Base-by-base conservation (phyloP, 2,329 filamentous ascomycete genomes). In the Colletotrichum melonis region DNA sequence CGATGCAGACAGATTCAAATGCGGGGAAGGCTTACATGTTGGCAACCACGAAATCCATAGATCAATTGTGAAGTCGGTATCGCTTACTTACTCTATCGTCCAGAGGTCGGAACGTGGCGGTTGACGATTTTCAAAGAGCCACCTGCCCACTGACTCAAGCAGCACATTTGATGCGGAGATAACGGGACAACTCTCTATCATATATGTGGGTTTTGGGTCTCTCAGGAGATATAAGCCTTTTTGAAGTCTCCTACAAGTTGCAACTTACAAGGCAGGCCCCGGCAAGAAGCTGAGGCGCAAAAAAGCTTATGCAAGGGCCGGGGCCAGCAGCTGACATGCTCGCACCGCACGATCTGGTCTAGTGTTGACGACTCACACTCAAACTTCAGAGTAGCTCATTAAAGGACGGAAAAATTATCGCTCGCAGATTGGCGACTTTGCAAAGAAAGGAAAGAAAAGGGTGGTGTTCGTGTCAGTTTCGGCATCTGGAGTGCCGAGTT, bases 11-110 rank as follows among this genome's bases (percentile, higher is more conserved):
- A 30, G 35, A 19, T n/a, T 11, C 16, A 42, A 32, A 28, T 57
- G 67, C 59, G 67, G 67, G 67, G 67, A 64, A 69, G 8, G 24
- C 12, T 28, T 16, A 26, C 22, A 26, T 7, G 19, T 49, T 49
- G 16, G 16, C 42, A 49, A 49, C 42, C 16, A n/a, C 19, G 19
- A n/a, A 42, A 3, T 42, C 14, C 12, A 5, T n/a, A n/a, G 42
- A 49, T 0, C 7, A 7, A 49, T 6, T 9, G 19, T n/a, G 16
- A n/a, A 19, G 8, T 49, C 42, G 42, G 42, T 4, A 19, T 49
- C 19, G 19, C 42, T 49, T n/a, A n/a, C 42, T 49, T 19, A 19
- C 8, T 5, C 7, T 49, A 7, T 49, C 16, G 32, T 16, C 11
- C 30, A 9, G 8, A 11, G 26, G 5, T 22, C 4, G 57, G 38